Conservation (phyloP, 2,329 filamentous ascomycete species). For the Cordyceps fumosorosea region DNA sequence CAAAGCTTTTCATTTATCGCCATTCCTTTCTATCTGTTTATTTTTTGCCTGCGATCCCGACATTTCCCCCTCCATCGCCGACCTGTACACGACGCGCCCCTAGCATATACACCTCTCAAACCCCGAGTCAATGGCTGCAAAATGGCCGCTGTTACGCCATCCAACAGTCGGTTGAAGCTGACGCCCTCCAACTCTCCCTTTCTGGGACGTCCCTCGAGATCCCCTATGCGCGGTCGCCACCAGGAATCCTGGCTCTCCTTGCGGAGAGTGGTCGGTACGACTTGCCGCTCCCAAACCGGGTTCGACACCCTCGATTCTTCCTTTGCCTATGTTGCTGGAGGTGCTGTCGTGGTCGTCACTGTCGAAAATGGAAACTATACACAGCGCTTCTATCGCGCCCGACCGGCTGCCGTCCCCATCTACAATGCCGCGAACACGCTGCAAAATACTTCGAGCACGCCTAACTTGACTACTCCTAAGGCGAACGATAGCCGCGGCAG, state of each 20-base stretch:
- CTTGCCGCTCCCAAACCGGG: constrained; percentile 73
- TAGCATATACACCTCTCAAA: neutral
- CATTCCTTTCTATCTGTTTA: neutral
- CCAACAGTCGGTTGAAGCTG: constrained; percentile 54
- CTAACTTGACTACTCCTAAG: constrained; percentile 50
- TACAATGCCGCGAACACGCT: constrained; percentile 49
- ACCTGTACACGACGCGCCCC: neutral
- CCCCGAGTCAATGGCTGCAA: constrained; percentile 43
- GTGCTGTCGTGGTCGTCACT: constrained; percentile 83
- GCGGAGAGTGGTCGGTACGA: constrained; percentile 84
- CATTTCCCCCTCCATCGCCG: neutral
- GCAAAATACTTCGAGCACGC: constrained; percentile 43
- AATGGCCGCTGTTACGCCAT: constrained; percentile 51
- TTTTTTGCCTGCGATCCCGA: neutral
- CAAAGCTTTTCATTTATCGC: neutral
- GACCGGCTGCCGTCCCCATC: constrained; percentile 66
- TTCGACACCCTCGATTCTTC: constrained; percentile 74
- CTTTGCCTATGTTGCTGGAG: constrained; percentile 90
- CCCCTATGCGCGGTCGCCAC: constrained; percentile 48
- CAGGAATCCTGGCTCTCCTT: constrained; percentile 61
- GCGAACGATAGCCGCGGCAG: constrained; percentile 58
- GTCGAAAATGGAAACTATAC: constrained; percentile 61
- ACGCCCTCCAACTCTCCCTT: constrained; percentile 75
- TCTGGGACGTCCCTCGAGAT: constrained; percentile 54
- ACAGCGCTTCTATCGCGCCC: constrained; percentile 87